Evolutionary conservation across 768 basidiomycete species (phyloP), one percentile per base, ranked within the genome.

Genomic region (Hysterangium stoloniferum): DNA sequence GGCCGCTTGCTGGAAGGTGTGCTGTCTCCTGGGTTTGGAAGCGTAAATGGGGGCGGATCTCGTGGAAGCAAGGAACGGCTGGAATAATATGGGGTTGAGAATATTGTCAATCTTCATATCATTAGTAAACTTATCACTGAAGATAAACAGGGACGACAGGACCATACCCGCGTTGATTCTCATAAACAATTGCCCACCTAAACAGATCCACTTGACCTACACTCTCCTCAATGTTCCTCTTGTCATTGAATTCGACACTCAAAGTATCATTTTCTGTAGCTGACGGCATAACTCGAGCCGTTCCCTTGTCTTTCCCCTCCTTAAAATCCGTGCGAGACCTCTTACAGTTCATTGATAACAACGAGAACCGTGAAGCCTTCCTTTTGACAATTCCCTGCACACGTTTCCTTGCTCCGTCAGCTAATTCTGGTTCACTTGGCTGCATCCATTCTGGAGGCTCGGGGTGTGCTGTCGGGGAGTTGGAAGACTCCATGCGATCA

Each of bases 81-180:
- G 8, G 88, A 89, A 60, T 89, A 91, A 58, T 82, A 76, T 0
- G 82, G 77, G 0, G 75, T 74, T 24, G 84, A 86, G 65, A 89
- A 86, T 15, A 87, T 42, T 20, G 80, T 87, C 57, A 82, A 62
- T 12, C 79, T 77, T 48, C 24, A 42, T 3, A 22, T 24, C 44
- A 19, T 29, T 53, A 12, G 58, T 28, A 54, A 55, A 36, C 40
- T 33, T 40, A 19, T 34, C 8, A 51, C n/a, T 4, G 17, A 11
- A 52, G n/a, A 20, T 44, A 28, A 32, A 19, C 6, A 44, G 29
- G 8, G 31, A 6, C 25, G 32, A 54, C 28, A 43, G 19, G 35
- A 7, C 69, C 71, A 28, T 54, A 85, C 87, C 87, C 87, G 60
- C 87, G 71, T 65, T 91, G 87, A 60, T 90, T 88, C 66, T 91